A percentile compares a stretch with the other conserved stretches of the same genome.
Conservation (phyloP, 768 basidiomycete species). For the Phlegmacium glaucopus region DNA sequence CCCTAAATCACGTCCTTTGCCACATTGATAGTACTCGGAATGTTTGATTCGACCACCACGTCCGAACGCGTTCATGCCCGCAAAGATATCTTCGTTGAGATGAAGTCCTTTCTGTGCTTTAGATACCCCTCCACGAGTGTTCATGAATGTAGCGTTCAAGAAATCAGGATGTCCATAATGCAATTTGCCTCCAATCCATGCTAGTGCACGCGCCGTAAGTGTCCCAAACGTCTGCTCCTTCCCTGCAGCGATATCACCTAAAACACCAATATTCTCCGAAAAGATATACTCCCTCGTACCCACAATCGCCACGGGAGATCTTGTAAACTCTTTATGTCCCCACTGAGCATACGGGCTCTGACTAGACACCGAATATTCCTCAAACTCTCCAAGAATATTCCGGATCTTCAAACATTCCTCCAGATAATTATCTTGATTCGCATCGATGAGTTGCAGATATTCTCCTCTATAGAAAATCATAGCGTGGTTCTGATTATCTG, state of each 20-base stretch:
- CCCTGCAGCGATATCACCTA: constrained; percentile 98
- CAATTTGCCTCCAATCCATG: constrained; percentile 97
- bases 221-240: constrained; percentile 99
- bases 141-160: constrained; percentile 97
- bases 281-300: constrained; percentile 99
- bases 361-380: constrained; percentile 85
- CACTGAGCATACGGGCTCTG: constrained; percentile 96
- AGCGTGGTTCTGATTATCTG: constrained; percentile 99
- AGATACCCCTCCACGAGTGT: constrained; percentile 95
- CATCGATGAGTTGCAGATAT: constrained; percentile 98
- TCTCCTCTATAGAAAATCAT: constrained; percentile 99
- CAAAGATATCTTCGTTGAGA: constrained; percentile 99
- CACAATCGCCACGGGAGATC: constrained; percentile 92
- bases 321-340: constrained; percentile 91
- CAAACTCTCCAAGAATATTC: constrained; percentile 96
- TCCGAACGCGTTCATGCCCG: constrained; percentile 98
- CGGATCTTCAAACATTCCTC: constrained; percentile 99
- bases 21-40: constrained; percentile 99
- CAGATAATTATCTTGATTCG: constrained; percentile 99
- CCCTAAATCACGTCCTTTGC: constrained; percentile 98
- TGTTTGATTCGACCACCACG: constrained; percentile 99
- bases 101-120: constrained; percentile 99
- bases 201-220: constrained; percentile 89
- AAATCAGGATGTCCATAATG: constrained; percentile 99
- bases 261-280: constrained; percentile 98